Percentiles rank a stretch among this genome's conserved stretches.
Conservation (phyloP, 129 eudicot species). For the Smallanthus sonchifolius region DNA sequence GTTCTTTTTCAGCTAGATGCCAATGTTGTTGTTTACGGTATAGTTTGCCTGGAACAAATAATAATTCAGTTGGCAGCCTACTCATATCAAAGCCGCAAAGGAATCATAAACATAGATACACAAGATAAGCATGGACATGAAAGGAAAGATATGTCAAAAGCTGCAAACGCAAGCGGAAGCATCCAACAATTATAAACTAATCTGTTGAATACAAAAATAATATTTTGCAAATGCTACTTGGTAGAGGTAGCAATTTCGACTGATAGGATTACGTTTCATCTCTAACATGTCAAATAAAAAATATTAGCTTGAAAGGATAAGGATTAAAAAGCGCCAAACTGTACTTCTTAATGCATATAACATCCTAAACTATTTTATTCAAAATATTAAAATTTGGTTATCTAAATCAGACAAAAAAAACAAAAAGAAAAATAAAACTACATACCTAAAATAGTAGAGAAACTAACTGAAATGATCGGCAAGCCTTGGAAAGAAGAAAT, state of each 20-base stretch:
- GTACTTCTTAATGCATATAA: background rate
- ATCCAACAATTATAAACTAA: background rate
- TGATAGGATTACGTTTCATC: background rate
- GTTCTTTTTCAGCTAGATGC: slow-evolving; percentile 69
- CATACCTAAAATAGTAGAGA: slow-evolving; percentile 70
- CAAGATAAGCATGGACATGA: slow-evolving; percentile 11
- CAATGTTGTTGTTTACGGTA: slow-evolving; percentile 57
- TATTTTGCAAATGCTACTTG: background rate
- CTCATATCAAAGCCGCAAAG: slow-evolving; percentile 8
- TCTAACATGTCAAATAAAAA: background rate
- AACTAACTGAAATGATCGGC: slow-evolving; percentile 58
- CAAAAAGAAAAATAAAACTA: background rate
- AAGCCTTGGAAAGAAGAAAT: slow-evolving; percentile 54
- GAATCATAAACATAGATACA: slow-evolving; percentile 9
- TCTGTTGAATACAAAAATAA: background rate
- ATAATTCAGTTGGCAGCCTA: slow-evolving; percentile 4
- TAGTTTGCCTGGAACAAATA: slow-evolving; percentile 54
- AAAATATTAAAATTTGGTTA: background rate
- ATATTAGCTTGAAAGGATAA: background rate
- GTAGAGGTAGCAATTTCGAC: background rate
- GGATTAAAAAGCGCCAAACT: background rate
- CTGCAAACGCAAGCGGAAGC: background rate
- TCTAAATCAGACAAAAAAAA: background rate
- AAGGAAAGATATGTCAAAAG: background rate
- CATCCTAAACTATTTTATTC: background rate